Base-by-base conservation (phyloP, 139 green algal species). In the Pseudopediastrum boryanum region DNA sequence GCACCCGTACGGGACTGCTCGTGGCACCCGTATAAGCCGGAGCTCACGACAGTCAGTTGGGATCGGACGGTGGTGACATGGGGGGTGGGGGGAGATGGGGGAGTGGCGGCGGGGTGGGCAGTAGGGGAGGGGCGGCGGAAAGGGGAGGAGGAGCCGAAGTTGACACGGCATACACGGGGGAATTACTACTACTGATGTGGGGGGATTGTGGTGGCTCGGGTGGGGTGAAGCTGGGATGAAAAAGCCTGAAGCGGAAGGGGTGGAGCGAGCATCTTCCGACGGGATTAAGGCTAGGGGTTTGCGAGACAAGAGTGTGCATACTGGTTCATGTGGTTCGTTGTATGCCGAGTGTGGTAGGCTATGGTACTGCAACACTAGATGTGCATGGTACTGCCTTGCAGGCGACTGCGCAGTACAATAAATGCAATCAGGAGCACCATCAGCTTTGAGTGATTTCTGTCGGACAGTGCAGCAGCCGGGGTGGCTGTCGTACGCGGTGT, bases 21-120 rank as follows among this genome's bases (percentile, higher is more conserved):
- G 79, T 98, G 95, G 95, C 95, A 98, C 85, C 95, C 95, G 1
- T 77, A 84, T 71, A 65, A 90, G 62, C 93, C 94, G 0, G 67
- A 92, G 71, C 59, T 98, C 43, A 86, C 81, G 12, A 89, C 88
- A 21, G 84, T 90, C 27, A 85, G 73, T n/a, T 98, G 94, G 86
- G 94, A 98, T 71, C 94, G 94, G 41, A 74, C 61, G n/a, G 48
- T 95, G 4, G 68, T 90, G 5, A 66, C 36, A 21, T 97, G 92
- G 90, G 86, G 84, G 1, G 38, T 75, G 8, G 29, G 41, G 19
- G 33, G 41, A 51, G 13, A 43, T 27, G 43, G 50, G 36, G 46
- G 27, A 21, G 12, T 19, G 12, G 19, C 31, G 10, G 19, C 25
- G n/a, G 27, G 19, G 63, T 51, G 29, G 12, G 63, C 43, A 25